Conservation (phyloP, 306 rosid species). For the Malus orientalis region DNA sequence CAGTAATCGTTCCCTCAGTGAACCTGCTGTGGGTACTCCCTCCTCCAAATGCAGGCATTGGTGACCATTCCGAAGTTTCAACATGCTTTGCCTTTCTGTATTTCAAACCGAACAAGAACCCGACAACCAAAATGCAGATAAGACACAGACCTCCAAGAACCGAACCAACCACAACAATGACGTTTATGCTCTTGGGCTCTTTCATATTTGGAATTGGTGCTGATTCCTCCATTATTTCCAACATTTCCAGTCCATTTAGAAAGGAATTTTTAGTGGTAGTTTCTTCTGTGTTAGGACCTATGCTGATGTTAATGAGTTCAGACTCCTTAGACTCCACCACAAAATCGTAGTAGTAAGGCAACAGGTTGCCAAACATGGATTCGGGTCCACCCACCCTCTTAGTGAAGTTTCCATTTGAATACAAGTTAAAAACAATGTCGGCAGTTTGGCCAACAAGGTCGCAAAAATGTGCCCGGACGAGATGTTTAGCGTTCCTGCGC, state of each 20-base stretch:
- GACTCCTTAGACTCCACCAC: constrained; percentile 16
- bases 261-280: neutral
- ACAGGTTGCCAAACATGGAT: fast-evolving
- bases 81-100: neutral
- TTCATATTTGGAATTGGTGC: neutral
- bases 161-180: constrained; percentile 15
- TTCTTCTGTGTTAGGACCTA: neutral
- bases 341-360: constrained; percentile 20
- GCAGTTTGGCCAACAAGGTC: neutral
- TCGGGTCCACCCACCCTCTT: neutral
- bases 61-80: constrained; percentile 28
- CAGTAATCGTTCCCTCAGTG: constrained; percentile 9
- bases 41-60: constrained; percentile 25
- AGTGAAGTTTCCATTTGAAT: neutral
- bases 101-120: constrained; percentile 10
- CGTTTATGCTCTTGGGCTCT: neutral
- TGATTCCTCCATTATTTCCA: constrained; percentile 14
- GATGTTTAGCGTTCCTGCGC: neutral
- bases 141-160: constrained; percentile 25
- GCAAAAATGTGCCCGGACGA: constrained; percentile 38
- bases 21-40: constrained; percentile 31
- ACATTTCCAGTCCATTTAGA: constrained; percentile 43
- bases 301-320: constrained; percentile 17
- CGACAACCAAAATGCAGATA: constrained; percentile 13
- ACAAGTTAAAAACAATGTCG: neutral